Base-by-base conservation (phyloP, 495 filamentous ascomycete species). In the Annulohypoxylon nitens region DNA sequence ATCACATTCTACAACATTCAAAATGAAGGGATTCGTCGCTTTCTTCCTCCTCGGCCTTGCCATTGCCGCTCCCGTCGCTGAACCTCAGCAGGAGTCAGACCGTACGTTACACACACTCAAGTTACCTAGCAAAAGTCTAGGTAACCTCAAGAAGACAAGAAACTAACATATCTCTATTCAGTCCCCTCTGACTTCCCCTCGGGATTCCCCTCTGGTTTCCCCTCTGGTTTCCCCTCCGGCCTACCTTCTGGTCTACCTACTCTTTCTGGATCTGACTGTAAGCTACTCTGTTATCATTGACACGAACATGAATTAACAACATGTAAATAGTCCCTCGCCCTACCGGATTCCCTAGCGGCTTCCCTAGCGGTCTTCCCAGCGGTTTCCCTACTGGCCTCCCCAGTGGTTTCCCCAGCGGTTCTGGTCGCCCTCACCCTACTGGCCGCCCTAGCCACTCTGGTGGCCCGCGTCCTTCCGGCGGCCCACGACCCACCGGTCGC, bases 11-110 rank as follows among this genome's bases (percentile, higher is more conserved):
- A 41, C 14, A 11, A 26, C 34, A 45, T 48, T 30, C 61, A 70
- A 33, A 33, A 74, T 74, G 71, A 74, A 74, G 57, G 71, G 71
- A 69, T 66, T 74, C 50, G 50, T 69, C 41, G 48, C 66, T 70
- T 25, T 74, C 48, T 39, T 74, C 10, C 66, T 74, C 36, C 55
- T 74, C 57, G 71, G 71, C 61, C 66, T 74, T 1, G 71, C 66
- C 41, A 58, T 36, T 18, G 71, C 71, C n/a, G 66, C 39, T 3
- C 71, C 71, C 23, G 54, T 74, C 25, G 62, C 10, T 30, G 30
- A 59, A 36, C 25, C 37, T 6, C 51, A 61, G 34, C 51, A 61
- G 34, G 50, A 59, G 16, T 9, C 36, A 18, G 26, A 63, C 33
- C 41, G 54, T 62, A 61, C 39, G 61, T 71, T 53, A 23, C 20